Evolutionary conservation across 495 filamentous ascomycete species (phyloP).

Genomic region (Penicillium verhagenii): DNA sequence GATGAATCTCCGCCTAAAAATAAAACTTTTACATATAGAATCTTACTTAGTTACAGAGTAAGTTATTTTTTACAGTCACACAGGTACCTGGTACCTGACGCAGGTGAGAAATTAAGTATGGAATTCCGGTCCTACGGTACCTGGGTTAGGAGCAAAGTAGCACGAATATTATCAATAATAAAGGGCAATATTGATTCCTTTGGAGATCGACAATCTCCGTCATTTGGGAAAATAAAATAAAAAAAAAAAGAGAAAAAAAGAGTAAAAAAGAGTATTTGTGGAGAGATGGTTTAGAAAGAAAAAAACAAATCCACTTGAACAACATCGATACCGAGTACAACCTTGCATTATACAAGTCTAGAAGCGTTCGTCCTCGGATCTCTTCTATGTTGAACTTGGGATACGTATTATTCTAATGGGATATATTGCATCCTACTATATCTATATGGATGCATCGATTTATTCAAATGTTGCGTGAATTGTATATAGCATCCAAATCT

Average conservation of each 20-base stretch:
- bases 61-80: not conserved
- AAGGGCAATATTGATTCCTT: not conserved
- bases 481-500: too few species aligned
- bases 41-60: not conserved
- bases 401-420: too few species aligned
- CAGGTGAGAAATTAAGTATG: conserved; percentile 1
- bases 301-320: too few species aligned
- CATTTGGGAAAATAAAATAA: too few species aligned
- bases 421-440: too few species aligned
- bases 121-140: not conserved
- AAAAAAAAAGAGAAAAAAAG: too few species aligned
- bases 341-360: too few species aligned
- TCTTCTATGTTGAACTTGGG: too few species aligned
- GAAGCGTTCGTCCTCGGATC: not conserved
- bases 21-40: conserved; percentile 12
- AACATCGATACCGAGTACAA: not conserved
- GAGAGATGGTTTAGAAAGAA: too few species aligned
- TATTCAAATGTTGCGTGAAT: not conserved
- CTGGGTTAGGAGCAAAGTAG: not conserved
- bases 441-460: too few species aligned
- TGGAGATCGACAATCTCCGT: not conserved
- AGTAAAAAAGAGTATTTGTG: too few species aligned
- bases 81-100: conserved; percentile 24
- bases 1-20: conserved; percentile 13
- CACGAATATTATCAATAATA: not conserved